Evolutionary conservation across 2,329 filamentous ascomycete genomes (phyloP).

Genomic region (Neonectria hederae): DNA sequence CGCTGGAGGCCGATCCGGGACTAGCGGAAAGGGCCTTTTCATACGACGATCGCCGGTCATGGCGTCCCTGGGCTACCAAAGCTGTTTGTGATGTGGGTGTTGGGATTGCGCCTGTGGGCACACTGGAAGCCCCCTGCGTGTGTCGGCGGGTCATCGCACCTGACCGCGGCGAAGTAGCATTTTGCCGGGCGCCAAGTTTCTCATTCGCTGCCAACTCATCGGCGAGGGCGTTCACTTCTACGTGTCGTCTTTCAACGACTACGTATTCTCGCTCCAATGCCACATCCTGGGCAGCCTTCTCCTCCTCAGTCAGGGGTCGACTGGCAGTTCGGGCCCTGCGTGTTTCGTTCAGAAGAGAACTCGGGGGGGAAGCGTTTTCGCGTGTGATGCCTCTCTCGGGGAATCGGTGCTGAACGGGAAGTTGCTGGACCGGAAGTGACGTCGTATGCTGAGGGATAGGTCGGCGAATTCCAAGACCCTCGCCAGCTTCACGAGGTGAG

Average conservation of each 20-base stretch:
- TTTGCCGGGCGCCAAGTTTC: slow-evolving; percentile 60
- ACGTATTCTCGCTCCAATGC: slow-evolving; percentile 95
- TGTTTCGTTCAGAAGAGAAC: slow-evolving; percentile 47
- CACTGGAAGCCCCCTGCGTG: slow-evolving; percentile 76
- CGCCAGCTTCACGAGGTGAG: slow-evolving; percentile 57
- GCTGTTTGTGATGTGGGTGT: slow-evolving; percentile 75
- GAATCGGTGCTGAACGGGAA: slow-evolving; percentile 54
- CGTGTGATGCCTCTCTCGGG: slow-evolving; percentile 36
- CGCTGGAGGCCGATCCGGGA: slow-evolving; percentile 80
- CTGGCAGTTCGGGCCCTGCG: slow-evolving; percentile 43
- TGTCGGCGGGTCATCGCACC: slow-evolving; percentile 77
- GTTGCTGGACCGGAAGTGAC: slow-evolving; percentile 59
- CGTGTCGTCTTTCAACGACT: slow-evolving; percentile 90
- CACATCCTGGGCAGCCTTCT: slow-evolving; percentile 83
- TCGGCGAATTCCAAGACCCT: slow-evolving; percentile 63
- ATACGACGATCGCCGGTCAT: slow-evolving; percentile 82
- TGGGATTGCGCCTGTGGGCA: slow-evolving; percentile 74
- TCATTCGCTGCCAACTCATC: slow-evolving; percentile 92
- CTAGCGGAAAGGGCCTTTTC: slow-evolving; percentile 78
- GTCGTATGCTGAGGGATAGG: slow-evolving; percentile 57
- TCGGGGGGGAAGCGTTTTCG: slow-evolving; percentile 40
- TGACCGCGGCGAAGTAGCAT: slow-evolving; percentile 61
- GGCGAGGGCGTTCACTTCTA: slow-evolving; percentile 96
- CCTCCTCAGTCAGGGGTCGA: slow-evolving; percentile 62
- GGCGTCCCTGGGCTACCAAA: slow-evolving; percentile 76